These are phyloP conservation scores for Sugiyamaella novakii DNA, from an alignment of 1,139 yeast species.

Conservation along the genomic window DNA sequence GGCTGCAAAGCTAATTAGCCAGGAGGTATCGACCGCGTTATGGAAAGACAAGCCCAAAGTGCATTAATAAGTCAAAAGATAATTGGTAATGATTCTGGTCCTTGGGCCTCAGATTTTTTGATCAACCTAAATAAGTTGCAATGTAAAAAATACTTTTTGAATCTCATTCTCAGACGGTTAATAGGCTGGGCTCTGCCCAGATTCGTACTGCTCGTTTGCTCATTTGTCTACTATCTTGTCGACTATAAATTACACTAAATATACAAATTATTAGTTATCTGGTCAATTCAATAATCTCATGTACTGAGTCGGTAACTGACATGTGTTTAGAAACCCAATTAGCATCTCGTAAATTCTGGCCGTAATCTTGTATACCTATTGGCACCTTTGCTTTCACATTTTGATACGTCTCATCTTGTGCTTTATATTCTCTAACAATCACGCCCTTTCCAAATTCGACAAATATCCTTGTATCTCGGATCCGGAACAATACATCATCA, in stretches of 20 bases:
- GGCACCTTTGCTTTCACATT: conserved; percentile 53
- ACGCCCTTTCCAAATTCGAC: conserved; percentile 70
- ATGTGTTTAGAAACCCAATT: conserved; percentile 75
- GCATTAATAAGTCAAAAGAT: no score
- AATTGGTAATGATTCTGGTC: no score
- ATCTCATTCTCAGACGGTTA: no score
- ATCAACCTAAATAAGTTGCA: no score
- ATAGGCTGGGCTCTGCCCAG: conserved; percentile 58
- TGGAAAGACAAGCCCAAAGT: no score
- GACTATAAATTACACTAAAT: conserved; percentile 4
- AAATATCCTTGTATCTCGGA: conserved; percentile 81
- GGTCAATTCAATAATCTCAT: conserved; percentile 23
- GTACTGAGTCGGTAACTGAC: conserved; percentile 45
- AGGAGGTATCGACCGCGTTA: no score
- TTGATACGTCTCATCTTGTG: conserved; percentile 68
- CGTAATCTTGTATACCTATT: conserved; percentile 62
- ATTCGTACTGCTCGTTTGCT: no score
- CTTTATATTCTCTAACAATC: conserved; percentile 76
- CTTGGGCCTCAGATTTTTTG: no score
- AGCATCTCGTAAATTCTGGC: conserved; percentile 73
- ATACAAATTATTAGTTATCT: no score
- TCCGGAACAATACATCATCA: conserved; percentile 81
- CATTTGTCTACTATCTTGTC: no score
- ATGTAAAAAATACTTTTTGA: no score
- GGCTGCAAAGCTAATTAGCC: conserved; percentile 40